Base-by-base conservation (phyloP, 1,284 basidiomycete species). In the Pseudozyma sp. region DNA sequence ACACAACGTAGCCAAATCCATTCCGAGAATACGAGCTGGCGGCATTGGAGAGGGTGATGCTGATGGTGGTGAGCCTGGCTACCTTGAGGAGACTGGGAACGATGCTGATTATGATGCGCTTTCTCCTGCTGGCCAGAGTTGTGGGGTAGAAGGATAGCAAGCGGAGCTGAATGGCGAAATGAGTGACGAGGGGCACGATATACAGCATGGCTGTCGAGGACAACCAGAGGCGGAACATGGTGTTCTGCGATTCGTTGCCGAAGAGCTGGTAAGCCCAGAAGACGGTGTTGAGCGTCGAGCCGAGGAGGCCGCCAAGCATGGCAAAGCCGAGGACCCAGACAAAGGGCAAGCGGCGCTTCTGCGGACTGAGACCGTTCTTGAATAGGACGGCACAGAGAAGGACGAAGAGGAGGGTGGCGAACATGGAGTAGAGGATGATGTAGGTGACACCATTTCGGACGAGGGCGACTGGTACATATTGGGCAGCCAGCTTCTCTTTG, bases 371-470 rank as follows among this genome's bases (percentile, higher is more conserved):
- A 54, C 72, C 72, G 50, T 76, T 66, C 44, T 72, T 75, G 56
- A 75, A 65, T 8, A 78, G 66, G 13, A 78, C 69, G 31, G 70
- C 63, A 52, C 67, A 68, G 11, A 76, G 61, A 16, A 78, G 60
- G 10, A 75, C 62, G 40, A 78, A 78, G 53, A 78, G 76, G 5
- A 78, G 62, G 2, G 76, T 75, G 11, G 69, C 66, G 35, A 75
- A 68, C 60, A 70, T 73, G 13, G 68, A 71, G 67, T 78, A 78
- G 53, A 78, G 72, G 40, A 78, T 78, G 60, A 78, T 76, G 48
- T 75, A 76, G 44, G 68, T 68, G 52, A 76, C 73, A 31, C 72
- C 75, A 42, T 56, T 69, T 40, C 71, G 57, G 35, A 77, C 75
- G 14, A 77, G 62, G 5, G 51, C 55, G 45, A 74, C 67, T 1